Conservation (phyloP, 495 filamentous ascomycete species). For the Penicillium maclennaniae region DNA sequence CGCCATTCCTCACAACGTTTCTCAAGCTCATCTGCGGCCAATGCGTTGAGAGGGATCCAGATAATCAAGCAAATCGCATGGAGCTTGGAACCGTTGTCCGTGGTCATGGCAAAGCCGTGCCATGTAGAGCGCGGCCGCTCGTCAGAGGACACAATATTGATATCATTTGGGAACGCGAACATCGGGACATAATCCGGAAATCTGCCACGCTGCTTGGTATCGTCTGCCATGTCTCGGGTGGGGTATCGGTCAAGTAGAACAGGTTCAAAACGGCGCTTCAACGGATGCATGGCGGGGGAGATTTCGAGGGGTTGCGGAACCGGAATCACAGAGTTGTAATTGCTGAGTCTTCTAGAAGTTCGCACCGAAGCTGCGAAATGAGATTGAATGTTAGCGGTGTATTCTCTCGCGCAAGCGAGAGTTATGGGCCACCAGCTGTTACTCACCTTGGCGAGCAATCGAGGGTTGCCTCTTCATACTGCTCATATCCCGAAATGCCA, state of each 20-base stretch:
- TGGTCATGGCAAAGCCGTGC: slow-evolving; percentile 99
- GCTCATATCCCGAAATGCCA: slow-evolving; percentile 90
- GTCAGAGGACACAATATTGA: slow-evolving; percentile 92
- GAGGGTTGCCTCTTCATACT: slow-evolving; percentile 88
- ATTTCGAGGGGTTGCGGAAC: slow-evolving; percentile 84
- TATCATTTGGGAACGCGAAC: slow-evolving; percentile 98
- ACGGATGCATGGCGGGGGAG: slow-evolving; percentile 89
- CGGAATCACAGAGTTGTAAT: slow-evolving; percentile 97
- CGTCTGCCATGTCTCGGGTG: slow-evolving; percentile 75
- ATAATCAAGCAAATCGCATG: slow-evolving; percentile 90
- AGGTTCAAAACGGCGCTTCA: slow-evolving; percentile 91
- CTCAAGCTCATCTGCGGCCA: slow-evolving; percentile 83
- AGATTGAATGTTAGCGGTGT: not conserved
- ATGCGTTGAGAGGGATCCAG: slow-evolving; percentile 82
- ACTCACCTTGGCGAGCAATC: slow-evolving; percentile 71
- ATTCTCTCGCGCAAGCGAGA: not conserved
- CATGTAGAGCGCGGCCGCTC: slow-evolving; percentile 90
- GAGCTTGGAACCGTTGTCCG: slow-evolving; percentile 81
- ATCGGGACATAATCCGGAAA: slow-evolving; percentile 98
- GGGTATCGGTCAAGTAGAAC: slow-evolving; percentile 93
- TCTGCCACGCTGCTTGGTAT: slow-evolving; percentile 71
- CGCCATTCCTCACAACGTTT: slow-evolving; percentile 91
- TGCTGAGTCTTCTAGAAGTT: slow-evolving; percentile 84
- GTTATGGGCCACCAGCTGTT: not conserved
- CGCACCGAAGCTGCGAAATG: slow-evolving; percentile 69